phyloP scores from a whole-genome alignment of 2,329 filamentous ascomycete genomes.

The Plectosphaerella cucumerina region DNA sequence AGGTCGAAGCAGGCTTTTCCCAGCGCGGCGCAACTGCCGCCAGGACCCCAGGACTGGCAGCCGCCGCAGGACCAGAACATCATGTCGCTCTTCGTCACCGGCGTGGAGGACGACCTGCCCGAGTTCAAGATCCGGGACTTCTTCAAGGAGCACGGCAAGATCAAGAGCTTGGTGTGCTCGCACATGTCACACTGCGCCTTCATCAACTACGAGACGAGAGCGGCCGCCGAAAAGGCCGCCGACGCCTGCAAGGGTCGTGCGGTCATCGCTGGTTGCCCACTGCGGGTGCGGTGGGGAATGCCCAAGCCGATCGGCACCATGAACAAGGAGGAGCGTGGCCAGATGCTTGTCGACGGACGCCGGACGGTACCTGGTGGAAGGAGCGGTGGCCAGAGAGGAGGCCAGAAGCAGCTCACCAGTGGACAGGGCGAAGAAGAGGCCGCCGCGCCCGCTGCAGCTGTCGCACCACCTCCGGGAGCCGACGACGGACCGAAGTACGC shows the following conservation, averaged over 20 bases:
- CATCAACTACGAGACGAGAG: constrained; percentile 84
- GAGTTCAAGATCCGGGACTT: constrained; percentile 88
- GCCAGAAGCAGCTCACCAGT: constrained; percentile 7
- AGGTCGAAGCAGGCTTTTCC: constrained; percentile 58
- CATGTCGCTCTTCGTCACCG: constrained; percentile 90
- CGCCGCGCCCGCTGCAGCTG: constrained; percentile 24
- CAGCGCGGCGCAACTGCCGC: constrained; percentile 68
- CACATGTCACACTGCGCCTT: constrained; percentile 98
- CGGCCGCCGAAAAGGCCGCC: constrained; percentile 81
- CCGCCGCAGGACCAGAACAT: constrained; percentile 82
- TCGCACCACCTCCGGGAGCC: constrained; percentile 72
- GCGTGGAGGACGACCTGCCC: constrained; percentile 91
- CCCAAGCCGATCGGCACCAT: constrained; percentile 89
- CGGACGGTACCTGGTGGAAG: constrained; percentile 33
- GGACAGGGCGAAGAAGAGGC: constrained; percentile 1
- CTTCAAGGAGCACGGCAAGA: constrained; percentile 83
- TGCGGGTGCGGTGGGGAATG: constrained; percentile 88
- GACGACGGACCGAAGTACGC: constrained; percentile 74
- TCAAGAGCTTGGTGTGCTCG: constrained; percentile 90
- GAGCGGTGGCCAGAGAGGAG: constrained; percentile 15
- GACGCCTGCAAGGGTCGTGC: constrained; percentile 81
- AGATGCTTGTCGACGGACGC: constrained; percentile 72
- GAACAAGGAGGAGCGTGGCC: constrained; percentile 77
- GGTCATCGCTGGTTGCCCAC: constrained; percentile 83
- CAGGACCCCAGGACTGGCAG: constrained; percentile 77